Percentiles rank a stretch among this genome's conserved stretches.
These are phyloP conservation scores for Thraustochytrium striatum DNA, from an alignment of 352 stramenopile species.

Conservation along the genomic window DNA sequence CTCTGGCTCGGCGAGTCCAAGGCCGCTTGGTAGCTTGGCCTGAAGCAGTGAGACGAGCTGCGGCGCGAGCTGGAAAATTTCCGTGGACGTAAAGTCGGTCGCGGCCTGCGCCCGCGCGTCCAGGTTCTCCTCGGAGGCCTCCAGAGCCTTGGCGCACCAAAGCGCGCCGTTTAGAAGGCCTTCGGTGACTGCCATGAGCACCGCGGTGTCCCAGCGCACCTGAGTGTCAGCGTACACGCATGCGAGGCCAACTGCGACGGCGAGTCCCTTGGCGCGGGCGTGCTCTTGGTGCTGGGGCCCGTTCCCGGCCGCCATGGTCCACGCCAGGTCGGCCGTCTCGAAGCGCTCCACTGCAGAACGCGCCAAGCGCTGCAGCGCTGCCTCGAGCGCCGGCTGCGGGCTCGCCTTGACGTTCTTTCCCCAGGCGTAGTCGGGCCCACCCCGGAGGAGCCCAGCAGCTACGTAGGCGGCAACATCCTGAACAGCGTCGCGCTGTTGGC, in stretches of 20 bases:
- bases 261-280: neutral
- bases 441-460: slow-evolving; percentile 15
- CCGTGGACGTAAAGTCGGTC: neutral
- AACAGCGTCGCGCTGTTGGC: neutral
- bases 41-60: slow-evolving; percentile 31
- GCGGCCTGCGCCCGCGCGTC: neutral
- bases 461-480: slow-evolving; percentile 1
- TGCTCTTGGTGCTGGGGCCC: neutral
- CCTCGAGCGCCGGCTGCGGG: slow-evolving; percentile 13
- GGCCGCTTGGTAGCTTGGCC: neutral
- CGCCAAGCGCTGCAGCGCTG: neutral
- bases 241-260: neutral
- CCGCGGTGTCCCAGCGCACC: neutral
- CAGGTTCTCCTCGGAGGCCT: neutral
- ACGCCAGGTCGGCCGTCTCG: neutral
- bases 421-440: slow-evolving; percentile 40
- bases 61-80: slow-evolving; percentile 37
- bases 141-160: neutral
- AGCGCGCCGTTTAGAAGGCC: slow-evolving; percentile 13
- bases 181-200: slow-evolving; percentile 1
- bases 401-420: slow-evolving; percentile 23
- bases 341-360: neutral
- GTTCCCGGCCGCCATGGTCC: neutral
- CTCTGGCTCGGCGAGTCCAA: neutral
- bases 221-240: slow-evolving; percentile 32